These are phyloP conservation scores for Yamadazyma triangularis DNA, from an alignment of 1,139 yeast genomes.

Conservation along the genomic window DNA sequence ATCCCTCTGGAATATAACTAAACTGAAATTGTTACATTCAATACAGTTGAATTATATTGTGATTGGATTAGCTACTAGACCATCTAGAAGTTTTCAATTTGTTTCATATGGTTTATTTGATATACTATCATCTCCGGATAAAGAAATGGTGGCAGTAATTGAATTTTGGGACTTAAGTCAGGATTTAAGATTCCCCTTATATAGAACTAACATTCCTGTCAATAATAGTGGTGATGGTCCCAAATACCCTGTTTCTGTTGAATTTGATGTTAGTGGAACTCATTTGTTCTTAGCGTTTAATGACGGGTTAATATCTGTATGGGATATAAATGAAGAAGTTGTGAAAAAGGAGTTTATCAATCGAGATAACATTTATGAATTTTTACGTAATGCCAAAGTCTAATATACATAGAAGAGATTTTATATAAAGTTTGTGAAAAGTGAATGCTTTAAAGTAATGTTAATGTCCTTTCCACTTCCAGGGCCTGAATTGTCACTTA, in stretches of 20 bases:
- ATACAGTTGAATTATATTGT: conserved; percentile 38
- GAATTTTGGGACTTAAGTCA: conserved; percentile 52
- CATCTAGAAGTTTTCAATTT: conserved; percentile 39
- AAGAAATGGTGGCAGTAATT: conserved; percentile 24
- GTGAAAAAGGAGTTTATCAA: no score
- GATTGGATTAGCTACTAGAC: conserved; percentile 40
- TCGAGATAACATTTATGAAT: conserved; percentile 4
- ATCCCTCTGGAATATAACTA: conserved; percentile 6
- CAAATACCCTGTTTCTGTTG: conserved; percentile 7
- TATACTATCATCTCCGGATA: conserved; percentile 10
- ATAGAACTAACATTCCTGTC: conserved; percentile 3
- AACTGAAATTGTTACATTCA: conserved; percentile 1
- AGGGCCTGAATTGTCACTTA: conserved; percentile 12
- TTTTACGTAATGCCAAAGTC: conserved; percentile 5
- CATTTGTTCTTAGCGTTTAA: conserved; percentile 21
- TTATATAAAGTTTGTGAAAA: conserved; percentile 41
- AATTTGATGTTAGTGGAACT: conserved; percentile 20
- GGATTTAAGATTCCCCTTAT: conserved; percentile 35
- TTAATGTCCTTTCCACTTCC: conserved; percentile 57
- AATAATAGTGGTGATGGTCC: conserved; percentile 2
- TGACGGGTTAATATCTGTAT: conserved; percentile 21
- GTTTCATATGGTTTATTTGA: conserved; percentile 41
- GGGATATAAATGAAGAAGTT: conserved; percentile 15
- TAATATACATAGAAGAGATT: conserved; percentile 13
- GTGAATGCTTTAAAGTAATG: conserved; percentile 46